These are phyloP conservation scores for Cyberlindnera sargentensis DNA, from an alignment of 805 yeast genomes.

Conservation along the genomic window DNA sequence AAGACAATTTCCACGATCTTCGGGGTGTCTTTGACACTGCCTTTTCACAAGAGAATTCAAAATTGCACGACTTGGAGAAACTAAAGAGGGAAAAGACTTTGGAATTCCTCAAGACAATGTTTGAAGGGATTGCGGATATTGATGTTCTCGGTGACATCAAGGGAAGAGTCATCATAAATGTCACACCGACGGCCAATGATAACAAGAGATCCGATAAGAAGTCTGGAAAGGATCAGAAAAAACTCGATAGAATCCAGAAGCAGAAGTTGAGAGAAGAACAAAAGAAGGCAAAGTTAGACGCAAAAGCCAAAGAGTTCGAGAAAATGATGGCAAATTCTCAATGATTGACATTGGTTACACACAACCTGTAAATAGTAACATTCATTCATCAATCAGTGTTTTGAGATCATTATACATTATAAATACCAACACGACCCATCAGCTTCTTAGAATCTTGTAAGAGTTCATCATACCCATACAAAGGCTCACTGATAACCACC, in stretches of 20 bases:
- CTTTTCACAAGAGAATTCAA: slow-evolving; percentile 7
- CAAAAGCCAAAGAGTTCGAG: slow-evolving; percentile 11
- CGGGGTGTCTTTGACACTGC: slow-evolving; percentile 12
- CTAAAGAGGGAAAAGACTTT: slow-evolving; percentile 29
- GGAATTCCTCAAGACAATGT: slow-evolving; percentile 22
- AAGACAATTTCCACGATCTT: slow-evolving; percentile 19
- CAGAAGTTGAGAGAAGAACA: slow-evolving; percentile 20
- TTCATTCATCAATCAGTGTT: not conserved
- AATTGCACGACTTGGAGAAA: slow-evolving; percentile 26
- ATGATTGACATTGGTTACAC: not conserved
- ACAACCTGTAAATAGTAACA: slow-evolving; percentile 1
- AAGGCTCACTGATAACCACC: slow-evolving; percentile 34
- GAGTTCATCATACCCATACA: slow-evolving; percentile 27
- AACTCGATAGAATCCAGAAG: slow-evolving; percentile 18
- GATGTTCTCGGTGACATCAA: slow-evolving; percentile 25
- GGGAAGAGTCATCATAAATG: slow-evolving; percentile 20
- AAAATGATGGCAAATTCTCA: slow-evolving; percentile 4
- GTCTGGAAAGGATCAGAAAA: slow-evolving; percentile 10
- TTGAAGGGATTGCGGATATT: slow-evolving; percentile 22
- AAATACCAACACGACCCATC: slow-evolving; percentile 27
- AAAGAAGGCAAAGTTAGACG: slow-evolving; percentile 16
- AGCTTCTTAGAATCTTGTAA: slow-evolving; percentile 20
- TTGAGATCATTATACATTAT: slow-evolving; percentile 1
- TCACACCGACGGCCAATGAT: slow-evolving; percentile 20
- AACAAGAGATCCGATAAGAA: slow-evolving; percentile 16